Percentiles rank a stretch among this genome's conserved stretches.
These are phyloP conservation scores for Stachybotrys chlorohalonatus DNA, from an alignment of 2,329 filamentous ascomycete genomes.

Conservation along the genomic window DNA sequence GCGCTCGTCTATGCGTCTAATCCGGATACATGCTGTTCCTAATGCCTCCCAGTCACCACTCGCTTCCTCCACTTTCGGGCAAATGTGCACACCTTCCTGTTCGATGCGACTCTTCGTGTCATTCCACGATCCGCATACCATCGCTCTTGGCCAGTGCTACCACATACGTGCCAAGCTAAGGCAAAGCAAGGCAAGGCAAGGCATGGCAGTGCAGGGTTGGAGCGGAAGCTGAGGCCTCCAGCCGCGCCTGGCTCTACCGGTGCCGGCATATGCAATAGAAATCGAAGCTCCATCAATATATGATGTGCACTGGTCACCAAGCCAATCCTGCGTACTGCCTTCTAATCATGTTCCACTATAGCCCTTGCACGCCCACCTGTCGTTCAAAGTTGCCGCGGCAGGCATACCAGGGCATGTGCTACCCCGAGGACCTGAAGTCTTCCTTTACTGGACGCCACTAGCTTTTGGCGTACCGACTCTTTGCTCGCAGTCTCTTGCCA, in stretches of 20 bases:
- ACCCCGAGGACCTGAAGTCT: not conserved
- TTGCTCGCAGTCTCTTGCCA: conserved; percentile 46
- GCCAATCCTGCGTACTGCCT: not conserved
- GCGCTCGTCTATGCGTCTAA: no score
- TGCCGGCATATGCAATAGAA: not conserved
- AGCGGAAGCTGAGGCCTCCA: not conserved
- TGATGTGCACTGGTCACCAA: not conserved
- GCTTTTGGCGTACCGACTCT: conserved; percentile 41
- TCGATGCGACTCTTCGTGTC: not conserved
- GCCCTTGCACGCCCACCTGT: not conserved
- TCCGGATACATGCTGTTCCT: no score
- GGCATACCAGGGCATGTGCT: not conserved
- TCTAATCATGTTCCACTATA: not conserved
- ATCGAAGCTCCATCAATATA: not conserved
- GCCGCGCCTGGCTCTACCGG: not conserved
- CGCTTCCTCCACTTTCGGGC: no score
- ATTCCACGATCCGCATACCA: not conserved
- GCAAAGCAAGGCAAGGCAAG: not conserved
- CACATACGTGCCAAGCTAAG: not conserved
- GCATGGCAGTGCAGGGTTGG: not conserved
- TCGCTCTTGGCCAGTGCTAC: not conserved
- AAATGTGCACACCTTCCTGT: not conserved
- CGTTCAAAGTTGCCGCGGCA: not conserved
- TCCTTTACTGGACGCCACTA: conserved; percentile 4
- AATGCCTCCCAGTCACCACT: no score